These are phyloP conservation scores for Fragilariopsis cylindrus DNA, from an alignment of 108 stramenopile genomes.

Conservation along the genomic window DNA sequence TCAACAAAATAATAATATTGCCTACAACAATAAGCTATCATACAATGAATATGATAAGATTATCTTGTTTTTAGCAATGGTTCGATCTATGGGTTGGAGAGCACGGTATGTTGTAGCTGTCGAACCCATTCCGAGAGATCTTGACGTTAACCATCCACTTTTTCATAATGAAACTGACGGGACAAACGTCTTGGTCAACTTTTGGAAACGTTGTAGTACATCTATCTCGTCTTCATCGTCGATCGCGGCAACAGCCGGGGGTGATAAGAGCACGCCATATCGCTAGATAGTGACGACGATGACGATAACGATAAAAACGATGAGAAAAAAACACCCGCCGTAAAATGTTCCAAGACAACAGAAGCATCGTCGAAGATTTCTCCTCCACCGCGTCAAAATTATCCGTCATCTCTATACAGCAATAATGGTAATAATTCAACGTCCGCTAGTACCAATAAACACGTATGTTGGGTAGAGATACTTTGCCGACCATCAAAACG, in stretches of 20 bases:
- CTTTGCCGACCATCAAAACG: slow-evolving; percentile 3
- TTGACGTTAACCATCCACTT: slow-evolving; percentile 77
- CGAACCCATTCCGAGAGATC: slow-evolving; percentile 54
- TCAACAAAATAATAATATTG: neutral
- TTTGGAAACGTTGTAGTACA: neutral
- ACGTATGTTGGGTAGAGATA: slow-evolving; percentile 30
- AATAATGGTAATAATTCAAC: neutral
- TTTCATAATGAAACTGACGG: slow-evolving; percentile 20
- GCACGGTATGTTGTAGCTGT: slow-evolving; percentile 69
- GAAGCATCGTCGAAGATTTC: neutral
- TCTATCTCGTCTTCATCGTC: no score
- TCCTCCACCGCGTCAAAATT: neutral
- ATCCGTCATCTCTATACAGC: neutral
- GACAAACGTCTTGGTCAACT: neutral
- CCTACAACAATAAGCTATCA: neutral
- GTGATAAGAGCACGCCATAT: neutral
- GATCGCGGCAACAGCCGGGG: neutral
- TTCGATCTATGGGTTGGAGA: slow-evolving; percentile 79
- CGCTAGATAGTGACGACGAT: slow-evolving; percentile 5
- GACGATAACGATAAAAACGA: slow-evolving; percentile 3
- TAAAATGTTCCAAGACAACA: neutral
- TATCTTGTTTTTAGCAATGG: slow-evolving; percentile 57
- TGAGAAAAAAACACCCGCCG: slow-evolving; percentile 19
- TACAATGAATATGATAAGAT: slow-evolving; percentile 20
- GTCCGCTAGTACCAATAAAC: neutral